Evolutionary conservation across 2,329 filamentous ascomycete species (phyloP).

Genomic region (Sarocladium strictum): DNA sequence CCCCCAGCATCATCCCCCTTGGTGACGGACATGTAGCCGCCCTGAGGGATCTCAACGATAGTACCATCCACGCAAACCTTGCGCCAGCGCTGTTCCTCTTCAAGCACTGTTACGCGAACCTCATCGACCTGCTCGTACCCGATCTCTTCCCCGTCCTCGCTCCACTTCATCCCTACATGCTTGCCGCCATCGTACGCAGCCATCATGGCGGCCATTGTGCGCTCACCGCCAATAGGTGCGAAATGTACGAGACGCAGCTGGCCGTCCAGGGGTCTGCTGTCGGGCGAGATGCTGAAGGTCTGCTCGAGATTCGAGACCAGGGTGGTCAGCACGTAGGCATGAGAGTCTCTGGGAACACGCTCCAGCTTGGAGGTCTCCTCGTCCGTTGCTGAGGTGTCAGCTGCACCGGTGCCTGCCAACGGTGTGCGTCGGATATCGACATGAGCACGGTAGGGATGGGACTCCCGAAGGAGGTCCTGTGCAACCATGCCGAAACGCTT

Average conservation of each 20-base stretch:
- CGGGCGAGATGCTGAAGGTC: constrained; percentile 75
- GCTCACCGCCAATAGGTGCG: constrained; percentile 55
- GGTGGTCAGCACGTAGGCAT: constrained; percentile 72
- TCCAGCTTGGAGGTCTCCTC: constrained; percentile 13
- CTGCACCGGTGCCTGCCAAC: neutral
- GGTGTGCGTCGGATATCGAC: constrained; percentile 28
- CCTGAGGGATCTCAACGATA: constrained; percentile 66
- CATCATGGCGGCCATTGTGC: constrained; percentile 73
- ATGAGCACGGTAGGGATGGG: constrained; percentile 42
- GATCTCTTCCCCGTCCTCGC: constrained; percentile 51
- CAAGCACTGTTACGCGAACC: constrained; percentile 59
- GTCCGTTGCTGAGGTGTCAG: neutral
- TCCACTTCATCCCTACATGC: constrained; percentile 47
- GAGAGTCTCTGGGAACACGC: constrained; percentile 36
- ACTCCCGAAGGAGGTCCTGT: constrained; percentile 58
- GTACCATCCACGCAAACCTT: constrained; percentile 89
- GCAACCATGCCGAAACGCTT: constrained; percentile 83
- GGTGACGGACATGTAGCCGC: constrained; percentile 64
- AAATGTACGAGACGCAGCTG: constrained; percentile 70
- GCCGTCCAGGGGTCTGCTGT: constrained; percentile 63
- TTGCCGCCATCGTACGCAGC: constrained; percentile 51
- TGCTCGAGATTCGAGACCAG: constrained; percentile 77
- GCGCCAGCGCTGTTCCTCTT: constrained; percentile 69
- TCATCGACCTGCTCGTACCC: constrained; percentile 66
- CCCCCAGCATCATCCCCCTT: constrained; percentile 31